Percentiles rank a stretch among this genome's conserved stretches.
Conservation (phyloP, 805 yeast species). For the Candida tammaniensis region DNA sequence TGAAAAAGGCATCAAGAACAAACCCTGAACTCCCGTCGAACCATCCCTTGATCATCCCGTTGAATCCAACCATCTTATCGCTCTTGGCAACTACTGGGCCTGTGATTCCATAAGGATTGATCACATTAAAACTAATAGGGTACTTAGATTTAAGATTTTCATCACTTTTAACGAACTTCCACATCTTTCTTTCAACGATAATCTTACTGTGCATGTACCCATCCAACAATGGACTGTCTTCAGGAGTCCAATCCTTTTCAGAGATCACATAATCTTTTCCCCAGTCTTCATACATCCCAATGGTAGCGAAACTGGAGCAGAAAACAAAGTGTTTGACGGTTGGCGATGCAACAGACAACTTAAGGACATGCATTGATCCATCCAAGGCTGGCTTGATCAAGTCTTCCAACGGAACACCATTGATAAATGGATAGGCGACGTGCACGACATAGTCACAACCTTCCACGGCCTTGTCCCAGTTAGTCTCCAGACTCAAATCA, state of each 20-base stretch:
- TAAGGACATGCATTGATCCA: constrained; percentile 5
- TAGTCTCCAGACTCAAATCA: constrained; percentile 8
- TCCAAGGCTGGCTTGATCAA: constrained; percentile 5
- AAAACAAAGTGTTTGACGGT: constrained; percentile 8
- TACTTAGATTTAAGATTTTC: constrained; percentile 4
- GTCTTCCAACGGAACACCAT: constrained; percentile 7
- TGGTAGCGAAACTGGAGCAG: constrained; percentile 6
- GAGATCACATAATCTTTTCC: constrained; percentile 2
- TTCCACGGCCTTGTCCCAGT: constrained; percentile 12
- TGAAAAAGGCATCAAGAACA: background rate
- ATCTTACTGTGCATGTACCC: constrained; percentile 10
- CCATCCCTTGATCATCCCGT: background rate
- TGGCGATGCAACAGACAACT: constrained; percentile 3
- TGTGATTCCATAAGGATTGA: constrained; percentile 8
- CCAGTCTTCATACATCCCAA: background rate
- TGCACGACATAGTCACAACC: constrained; percentile 11
- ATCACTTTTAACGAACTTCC: constrained; percentile 10
- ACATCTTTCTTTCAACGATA: constrained; percentile 9
- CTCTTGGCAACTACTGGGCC: too few relatives aligned
- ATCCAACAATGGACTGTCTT: constrained; percentile 2
- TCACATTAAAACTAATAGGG: constrained; percentile 3
- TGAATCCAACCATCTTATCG: constrained; percentile 3
- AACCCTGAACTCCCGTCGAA: background rate
- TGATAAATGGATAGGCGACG: constrained; percentile 11
- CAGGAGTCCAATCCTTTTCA: constrained; percentile 4